Conservation (phyloP, 2,329 filamentous ascomycete species). For the Alternaria tenuissima region DNA sequence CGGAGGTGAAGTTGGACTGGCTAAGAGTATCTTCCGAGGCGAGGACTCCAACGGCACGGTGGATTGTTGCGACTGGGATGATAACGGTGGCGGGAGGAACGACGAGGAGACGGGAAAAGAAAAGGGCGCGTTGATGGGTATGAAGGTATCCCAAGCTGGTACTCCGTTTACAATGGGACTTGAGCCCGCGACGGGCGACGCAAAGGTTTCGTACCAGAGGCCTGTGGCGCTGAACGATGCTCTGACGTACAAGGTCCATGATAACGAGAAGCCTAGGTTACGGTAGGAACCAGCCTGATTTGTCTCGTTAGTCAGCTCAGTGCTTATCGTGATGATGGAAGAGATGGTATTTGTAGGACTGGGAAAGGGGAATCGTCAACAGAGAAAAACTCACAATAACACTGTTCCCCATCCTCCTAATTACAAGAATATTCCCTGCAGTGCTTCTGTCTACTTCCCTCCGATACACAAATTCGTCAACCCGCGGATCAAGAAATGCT, state of each 20-base stretch:
- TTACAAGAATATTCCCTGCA: conserved; percentile 5
- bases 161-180: conserved; percentile 7
- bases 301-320: background rate
- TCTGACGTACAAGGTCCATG: conserved; percentile 23
- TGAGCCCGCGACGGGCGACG: conserved; percentile 6
- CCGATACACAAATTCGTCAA: conserved; percentile 25
- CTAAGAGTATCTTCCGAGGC: conserved; percentile 3
- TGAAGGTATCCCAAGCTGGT: conserved; percentile 20
- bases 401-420: conserved; percentile 16
- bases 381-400: conserved; percentile 6
- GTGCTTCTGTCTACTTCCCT: conserved; percentile 13
- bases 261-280: conserved; percentile 24
- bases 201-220: conserved; percentile 26
- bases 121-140: background rate
- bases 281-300: conserved; percentile 23
- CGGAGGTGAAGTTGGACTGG: background rate
- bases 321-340: too few species aligned
- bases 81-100: background rate
- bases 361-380: background rate
- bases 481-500: conserved; percentile 18
- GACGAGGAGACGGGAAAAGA: too few species aligned
- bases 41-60: background rate
- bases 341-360: background rate
- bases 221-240: conserved; percentile 17
- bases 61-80: background rate